Evolutionary conservation across 1,284 basidiomycete genomes (phyloP).

Genomic region (Uromyces viciae-fabae): DNA sequence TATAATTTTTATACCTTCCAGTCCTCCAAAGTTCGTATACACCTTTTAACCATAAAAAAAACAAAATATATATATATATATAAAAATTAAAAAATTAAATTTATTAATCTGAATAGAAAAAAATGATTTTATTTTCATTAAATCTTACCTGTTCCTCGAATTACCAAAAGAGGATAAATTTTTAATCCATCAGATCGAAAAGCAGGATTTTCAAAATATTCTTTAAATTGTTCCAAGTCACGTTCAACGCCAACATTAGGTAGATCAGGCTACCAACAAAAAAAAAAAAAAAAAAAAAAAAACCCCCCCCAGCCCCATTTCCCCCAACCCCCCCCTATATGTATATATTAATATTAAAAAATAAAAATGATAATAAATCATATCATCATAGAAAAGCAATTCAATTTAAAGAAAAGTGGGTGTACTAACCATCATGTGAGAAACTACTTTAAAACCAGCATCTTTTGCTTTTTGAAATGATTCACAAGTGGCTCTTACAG

Average conservation of each 20-base stretch:
- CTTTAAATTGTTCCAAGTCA: conserved; percentile 96
- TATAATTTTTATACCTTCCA: conserved; percentile 97
- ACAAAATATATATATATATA: too few species aligned
- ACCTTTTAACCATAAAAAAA: too few species aligned
- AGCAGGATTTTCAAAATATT: conserved; percentile 96
- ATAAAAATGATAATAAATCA: not conserved
- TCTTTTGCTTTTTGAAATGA: conserved; percentile 98
- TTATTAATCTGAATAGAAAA: too few species aligned
- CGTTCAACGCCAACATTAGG: conserved; percentile 96
- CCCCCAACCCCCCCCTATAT: too few species aligned
- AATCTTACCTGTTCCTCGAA: conserved; percentile 88
- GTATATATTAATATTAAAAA: not conserved
- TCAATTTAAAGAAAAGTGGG: not conserved
- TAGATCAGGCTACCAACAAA: conserved; percentile 61
- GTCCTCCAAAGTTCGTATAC: conserved; percentile 90
- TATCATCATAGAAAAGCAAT: not conserved
- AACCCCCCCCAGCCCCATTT: too few species aligned
- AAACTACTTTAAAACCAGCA: conserved; percentile 98
- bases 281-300: too few species aligned
- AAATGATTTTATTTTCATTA: too few species aligned
- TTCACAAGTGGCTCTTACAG: conserved; percentile 93
- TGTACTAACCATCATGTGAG: conserved; percentile 77
- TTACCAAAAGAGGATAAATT: conserved; percentile 97
- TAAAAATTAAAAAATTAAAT: too few species aligned
- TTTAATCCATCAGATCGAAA: conserved; percentile 97